Evolutionary conservation across 1,139 yeast species (phyloP), one percentile per base, ranked within the genome.

Genomic region (Hansenula anomala): DNA sequence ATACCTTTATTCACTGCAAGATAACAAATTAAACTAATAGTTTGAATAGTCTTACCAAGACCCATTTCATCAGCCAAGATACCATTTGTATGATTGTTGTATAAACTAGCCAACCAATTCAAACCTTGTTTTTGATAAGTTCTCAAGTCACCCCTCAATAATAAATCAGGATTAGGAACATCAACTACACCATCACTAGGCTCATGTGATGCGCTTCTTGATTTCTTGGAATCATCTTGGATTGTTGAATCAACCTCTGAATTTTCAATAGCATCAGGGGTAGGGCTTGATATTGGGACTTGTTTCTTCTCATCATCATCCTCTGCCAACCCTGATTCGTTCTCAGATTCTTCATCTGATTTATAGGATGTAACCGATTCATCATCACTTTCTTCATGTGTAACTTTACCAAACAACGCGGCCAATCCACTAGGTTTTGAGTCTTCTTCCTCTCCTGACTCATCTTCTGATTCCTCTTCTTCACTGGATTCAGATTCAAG

Each of bases 21-120:
- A 59, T 90, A 90, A 0, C 95, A 72, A 25, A 94, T 65, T 33
- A 94, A 65, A 0, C 97, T 78, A 40, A 94, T 94, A 0, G 99
- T 92, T 60, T 94, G 99, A 45, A 94, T 92, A 0, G 99, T 94
- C 56, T 88, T 88, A 54, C 99, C 99, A 36, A 94, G 72, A 42
- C 99, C 99, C 99, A 92, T 92, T 60, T 92, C 99, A 63, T 92
- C 99, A 1, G 99, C 99, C 36, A 94, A 72, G 41, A 94, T 94
- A 45, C 99, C 98, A 59, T 92, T 94, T 7, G 97, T 94, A 43
- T 86, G 80, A 55, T 88, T 88, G 56, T 88, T 87, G 63, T 90
- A 92, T 45, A 94, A 67, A 39, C 97, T 89, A 1, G 97, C 97
- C 37, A 94, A 67, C 99, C 98, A 94, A 52, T 94, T 95, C 34